Percentiles rank a stretch among this genome's conserved stretches.
phyloP scores from a whole-genome alignment of 352 stramenopile genomes.

The Phytophthora vignae region DNA sequence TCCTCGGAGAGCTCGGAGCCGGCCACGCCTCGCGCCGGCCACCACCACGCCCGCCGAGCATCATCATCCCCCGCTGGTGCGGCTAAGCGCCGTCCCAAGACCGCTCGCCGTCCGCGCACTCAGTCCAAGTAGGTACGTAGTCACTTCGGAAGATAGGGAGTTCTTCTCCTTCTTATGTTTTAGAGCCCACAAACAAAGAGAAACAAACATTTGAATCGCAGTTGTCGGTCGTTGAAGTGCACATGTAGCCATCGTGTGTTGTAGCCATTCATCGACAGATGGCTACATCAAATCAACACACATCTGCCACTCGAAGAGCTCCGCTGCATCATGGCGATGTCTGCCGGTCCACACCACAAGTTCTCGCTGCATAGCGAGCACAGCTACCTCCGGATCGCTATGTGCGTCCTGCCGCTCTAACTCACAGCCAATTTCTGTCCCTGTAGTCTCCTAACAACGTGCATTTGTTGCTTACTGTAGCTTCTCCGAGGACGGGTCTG shows the following conservation, averaged over 20 bases:
- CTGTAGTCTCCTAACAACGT: no score
- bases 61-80: slow-evolving; percentile 28
- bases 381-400: slow-evolving; percentile 69
- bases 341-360: slow-evolving; percentile 65
- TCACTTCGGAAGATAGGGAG: slow-evolving; percentile 8
- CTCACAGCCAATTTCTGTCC: neutral
- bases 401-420: slow-evolving; percentile 46
- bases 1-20: slow-evolving; percentile 17
- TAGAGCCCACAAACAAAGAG: slow-evolving; percentile 30
- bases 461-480: slow-evolving; percentile 23
- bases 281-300: neutral
- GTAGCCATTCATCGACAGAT: neutral
- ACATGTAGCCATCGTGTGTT: neutral
- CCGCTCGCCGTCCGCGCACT: slow-evolving; percentile 35
- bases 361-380: slow-evolving; percentile 65
- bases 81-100: slow-evolving; percentile 44
- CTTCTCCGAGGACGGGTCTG: slow-evolving; percentile 58
- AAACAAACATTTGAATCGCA: slow-evolving; percentile 24
- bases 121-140: slow-evolving; percentile 44
- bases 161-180: slow-evolving; percentile 18
- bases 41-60: slow-evolving; percentile 44
- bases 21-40: slow-evolving; percentile 3
- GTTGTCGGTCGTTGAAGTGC: slow-evolving; percentile 5
- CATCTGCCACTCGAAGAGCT: neutral
- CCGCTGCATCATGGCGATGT: slow-evolving; percentile 7